Evolutionary conservation across 2,329 filamentous ascomycete genomes (phyloP), one percentile per base, ranked within the genome.

Genomic region (Claviceps quebecensis): DNA sequence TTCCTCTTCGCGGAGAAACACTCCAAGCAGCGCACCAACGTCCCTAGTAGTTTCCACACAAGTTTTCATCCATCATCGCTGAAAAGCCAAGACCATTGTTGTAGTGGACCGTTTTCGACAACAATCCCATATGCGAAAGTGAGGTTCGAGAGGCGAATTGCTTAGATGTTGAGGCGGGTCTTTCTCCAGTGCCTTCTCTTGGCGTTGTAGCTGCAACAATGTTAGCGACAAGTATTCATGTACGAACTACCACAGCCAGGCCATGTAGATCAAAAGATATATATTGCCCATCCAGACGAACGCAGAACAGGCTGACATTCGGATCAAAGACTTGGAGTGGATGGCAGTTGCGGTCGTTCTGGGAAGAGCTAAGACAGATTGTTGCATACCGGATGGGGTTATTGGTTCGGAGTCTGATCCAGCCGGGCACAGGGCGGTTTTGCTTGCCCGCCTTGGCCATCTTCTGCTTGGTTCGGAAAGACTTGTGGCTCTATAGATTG

Each of bases 401-500:
- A 76, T 84, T 86, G 68, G 93, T 97, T 74, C 91, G 86, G 70
- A 98, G 84, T 72, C 93, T 86, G 73, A 98, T 97, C 93, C 93
- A 98, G 82, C 98, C 93, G 63, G 93, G 93, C 73, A 98, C 96
- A 66, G 93, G 93, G 73, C 93, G 86, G 86, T 98, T 98, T 82
- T 97, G 91, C 84, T 95, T 97, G 83, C 97, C 91, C 72, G 93
- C 93, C 83, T 91, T 96, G 72, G 93, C 93, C 80, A 98, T 89
- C 93, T 98, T 98, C 77, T 94, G 86, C 90, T 98, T 98, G 77
- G 90, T 96, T 74, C 90, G 87, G 89, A 98, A 98, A 72, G 90
- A 87, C 86, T 98, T 98, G 81, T 98, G 89, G 85, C 86, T 91
- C 91, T 97, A 73, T 43, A 56, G 38, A 56, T 52, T 22, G 34